These are phyloP conservation scores for Mucor mucedo DNA, from an alignment of 371 early-diverging fungal species.

Conservation along the genomic window DNA sequence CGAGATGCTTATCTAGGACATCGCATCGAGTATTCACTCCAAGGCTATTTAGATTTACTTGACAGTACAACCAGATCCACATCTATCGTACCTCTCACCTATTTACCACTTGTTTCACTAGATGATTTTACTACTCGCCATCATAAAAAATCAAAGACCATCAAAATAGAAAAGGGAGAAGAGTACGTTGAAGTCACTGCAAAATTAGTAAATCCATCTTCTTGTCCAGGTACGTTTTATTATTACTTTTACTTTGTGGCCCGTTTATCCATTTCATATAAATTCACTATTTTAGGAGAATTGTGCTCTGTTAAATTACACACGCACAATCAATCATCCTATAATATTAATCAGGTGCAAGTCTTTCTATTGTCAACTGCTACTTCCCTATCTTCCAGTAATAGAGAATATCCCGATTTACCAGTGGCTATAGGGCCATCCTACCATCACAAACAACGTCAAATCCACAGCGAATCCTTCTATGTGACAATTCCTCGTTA, in stretches of 20 bases:
- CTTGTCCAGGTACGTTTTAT: conserved; percentile 46
- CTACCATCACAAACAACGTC: conserved; percentile 35
- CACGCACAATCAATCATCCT: conserved; percentile 40
- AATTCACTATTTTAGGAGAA: conserved; percentile 37
- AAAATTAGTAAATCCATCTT: conserved; percentile 40
- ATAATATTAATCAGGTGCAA: conserved; percentile 43
- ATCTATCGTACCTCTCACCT: conserved; percentile 26
- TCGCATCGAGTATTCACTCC: conserved; percentile 43
- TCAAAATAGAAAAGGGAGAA: conserved; percentile 21
- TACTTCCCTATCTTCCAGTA: conserved; percentile 15
- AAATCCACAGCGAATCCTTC: conserved; percentile 33
- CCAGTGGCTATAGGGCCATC: conserved; percentile 17
- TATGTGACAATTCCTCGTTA: conserved; percentile 40
- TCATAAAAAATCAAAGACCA: conserved; percentile 9
- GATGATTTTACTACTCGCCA: conserved; percentile 5
- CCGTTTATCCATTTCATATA: conserved; percentile 11
- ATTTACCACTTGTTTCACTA: conserved; percentile 42
- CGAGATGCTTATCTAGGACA: conserved; percentile 39
- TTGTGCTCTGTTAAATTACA: conserved; percentile 41
- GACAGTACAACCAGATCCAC: conserved; percentile 25
- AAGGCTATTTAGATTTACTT: conserved; percentile 32
- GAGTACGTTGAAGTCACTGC: conserved; percentile 35
- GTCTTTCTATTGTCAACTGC: conserved; percentile 36
- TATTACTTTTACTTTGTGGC: neutral
- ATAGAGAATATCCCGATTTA: conserved; percentile 11